Percentiles rank a stretch among this genome's conserved stretches.
Evolutionary conservation across 2,329 filamentous ascomycete species (phyloP).

Genomic region (Ophiosphaerella korrae): DNA sequence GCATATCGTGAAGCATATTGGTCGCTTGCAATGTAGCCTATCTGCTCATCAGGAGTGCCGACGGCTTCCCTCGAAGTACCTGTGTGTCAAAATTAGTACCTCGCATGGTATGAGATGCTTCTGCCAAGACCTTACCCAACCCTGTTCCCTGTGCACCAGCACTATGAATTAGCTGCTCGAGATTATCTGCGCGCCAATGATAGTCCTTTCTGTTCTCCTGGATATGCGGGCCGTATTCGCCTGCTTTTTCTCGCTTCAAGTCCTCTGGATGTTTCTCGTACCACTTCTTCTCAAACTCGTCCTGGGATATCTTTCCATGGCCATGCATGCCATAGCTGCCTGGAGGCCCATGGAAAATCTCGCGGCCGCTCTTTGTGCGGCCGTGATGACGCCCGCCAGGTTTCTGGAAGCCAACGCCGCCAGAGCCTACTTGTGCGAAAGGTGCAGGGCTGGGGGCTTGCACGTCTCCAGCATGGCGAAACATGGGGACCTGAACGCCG

Average conservation of each 20-base stretch:
- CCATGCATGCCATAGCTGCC: conserved; percentile 94
- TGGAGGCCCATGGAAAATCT: conserved; percentile 72
- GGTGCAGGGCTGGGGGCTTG: conserved; percentile 88
- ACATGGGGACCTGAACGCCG: conserved; percentile 91
- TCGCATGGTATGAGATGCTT: conserved; percentile 36
- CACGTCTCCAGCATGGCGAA: conserved; percentile 88
- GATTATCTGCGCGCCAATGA: conserved; percentile 84
- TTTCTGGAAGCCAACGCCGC: conserved; percentile 59
- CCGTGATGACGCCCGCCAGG: conserved; percentile 59
- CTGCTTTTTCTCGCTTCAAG: conserved; percentile 73
- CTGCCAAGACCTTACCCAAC: conserved; percentile 53
- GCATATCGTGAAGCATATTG: conserved; percentile 79
- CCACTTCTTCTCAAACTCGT: conserved; percentile 89
- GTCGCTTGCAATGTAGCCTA: conserved; percentile 85
- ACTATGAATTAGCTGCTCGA: conserved; percentile 82
- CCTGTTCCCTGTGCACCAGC: conserved; percentile 61
- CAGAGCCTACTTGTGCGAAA: conserved; percentile 44
- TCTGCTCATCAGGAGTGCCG: conserved; percentile 86
- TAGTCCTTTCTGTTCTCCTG: conserved; percentile 71
- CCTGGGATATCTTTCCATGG: conserved; percentile 74
- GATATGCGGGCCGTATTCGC: conserved; percentile 64
- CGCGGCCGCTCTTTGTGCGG: conserved; percentile 74
- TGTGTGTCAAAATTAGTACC: conserved; percentile 58
- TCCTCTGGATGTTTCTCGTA: conserved; percentile 90
- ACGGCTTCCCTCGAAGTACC: conserved; percentile 66